Base-by-base conservation (phyloP, 306 rosid species). In the Potentilla sterilis region DNA sequence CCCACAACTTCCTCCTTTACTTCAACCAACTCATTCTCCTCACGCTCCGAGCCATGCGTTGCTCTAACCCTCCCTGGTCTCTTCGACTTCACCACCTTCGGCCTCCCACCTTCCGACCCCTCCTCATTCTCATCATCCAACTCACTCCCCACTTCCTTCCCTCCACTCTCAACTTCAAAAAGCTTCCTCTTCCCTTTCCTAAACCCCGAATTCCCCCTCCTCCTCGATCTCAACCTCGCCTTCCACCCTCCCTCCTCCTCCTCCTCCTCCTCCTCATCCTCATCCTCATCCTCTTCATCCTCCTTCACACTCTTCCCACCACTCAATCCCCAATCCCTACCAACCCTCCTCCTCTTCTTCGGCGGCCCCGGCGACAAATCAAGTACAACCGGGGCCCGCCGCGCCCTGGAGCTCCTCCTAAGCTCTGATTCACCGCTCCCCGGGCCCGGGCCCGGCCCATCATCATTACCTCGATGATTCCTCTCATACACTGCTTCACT, bases 371-470 rank as follows among this genome's bases (percentile, higher is more conserved):
- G 97, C 16, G 98, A 87, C 1, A 79, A 95, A 85, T 95, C 98
- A 4, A 95, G 93, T 83, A 95, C 10, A 55, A 82, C 84, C 1
- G 98, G 98, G 44, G 91, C 88, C 74, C 96, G 87, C 70, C 98
- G 86, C 80, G 86, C 91, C 69, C 98, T 78, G 2, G 89, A 85
- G 87, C 98, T 92, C 47, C 97, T 87, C 1, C 97, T 86, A 59
- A 90, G 84, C 77, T 82, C 98, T 6, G 46, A 28, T 73, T 79
- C 90, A 63, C 42, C 61, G 54, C 68, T 73, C 77, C 68, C 77
- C 0, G 77, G 77, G n/a, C 61, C 78, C 52, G 19, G 75, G 69
- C 78, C 86, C 58, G 22, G 77, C 52, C 44, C 83, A 38, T 28
- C 83, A 42, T 24, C 78, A 51, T 44, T 72, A 37, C 70, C 54